Percentiles rank a stretch among this genome's conserved stretches.
These are phyloP conservation scores for Sambucus nigra DNA, from an alignment of 129 eudicot species.

Conservation along the genomic window DNA sequence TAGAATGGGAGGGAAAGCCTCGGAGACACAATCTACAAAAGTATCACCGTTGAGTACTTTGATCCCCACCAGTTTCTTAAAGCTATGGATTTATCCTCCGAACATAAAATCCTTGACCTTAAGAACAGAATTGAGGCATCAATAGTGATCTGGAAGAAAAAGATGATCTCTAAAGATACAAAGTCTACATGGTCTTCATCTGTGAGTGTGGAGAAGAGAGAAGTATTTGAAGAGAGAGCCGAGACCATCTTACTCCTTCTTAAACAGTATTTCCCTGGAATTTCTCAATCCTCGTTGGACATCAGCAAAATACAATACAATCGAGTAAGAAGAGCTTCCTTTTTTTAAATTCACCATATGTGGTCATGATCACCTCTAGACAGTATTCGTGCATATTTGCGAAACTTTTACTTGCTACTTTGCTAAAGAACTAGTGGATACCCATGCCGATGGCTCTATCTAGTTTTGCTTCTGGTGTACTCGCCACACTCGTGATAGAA, in stretches of 20 bases:
- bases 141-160: constrained; percentile 82
- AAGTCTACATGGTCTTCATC: constrained; percentile 90
- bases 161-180: constrained; percentile 77
- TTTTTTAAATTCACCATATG: too few species aligned
- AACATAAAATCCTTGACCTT: constrained; percentile 79
- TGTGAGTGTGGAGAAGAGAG: constrained; percentile 82
- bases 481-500: too few species aligned
- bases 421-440: background rate
- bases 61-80: constrained; percentile 65
- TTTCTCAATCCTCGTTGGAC: constrained; percentile 71
- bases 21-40: constrained; percentile 74
- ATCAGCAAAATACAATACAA: constrained; percentile 82
- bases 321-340: constrained; percentile 38
- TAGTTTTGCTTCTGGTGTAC: too few species aligned
- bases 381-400: background rate
- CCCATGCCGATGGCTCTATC: too few species aligned
- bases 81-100: constrained; percentile 66
- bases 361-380: too few species aligned
- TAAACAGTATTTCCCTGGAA: constrained; percentile 81
- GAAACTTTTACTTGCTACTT: background rate
- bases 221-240: constrained; percentile 88
- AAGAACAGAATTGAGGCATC: constrained; percentile 95
- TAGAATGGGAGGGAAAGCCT: constrained; percentile 93
- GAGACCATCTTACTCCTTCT: constrained; percentile 68
- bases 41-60: constrained; percentile 68